Evolutionary conservation across 441 rosid genomes (phyloP).

Genomic region (Croton laevigatus): DNA sequence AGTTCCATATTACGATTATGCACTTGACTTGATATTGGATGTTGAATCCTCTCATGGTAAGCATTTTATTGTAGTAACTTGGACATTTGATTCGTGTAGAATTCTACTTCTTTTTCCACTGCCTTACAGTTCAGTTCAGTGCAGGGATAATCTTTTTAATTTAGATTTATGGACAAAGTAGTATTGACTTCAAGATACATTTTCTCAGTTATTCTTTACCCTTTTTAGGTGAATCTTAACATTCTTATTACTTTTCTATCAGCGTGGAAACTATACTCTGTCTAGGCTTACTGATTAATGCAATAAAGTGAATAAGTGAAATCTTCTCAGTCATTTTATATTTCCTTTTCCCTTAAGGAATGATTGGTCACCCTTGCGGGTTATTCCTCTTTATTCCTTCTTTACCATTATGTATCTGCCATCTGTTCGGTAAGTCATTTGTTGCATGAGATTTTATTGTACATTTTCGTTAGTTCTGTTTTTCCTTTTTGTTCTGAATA

Average conservation of each 20-base stretch:
- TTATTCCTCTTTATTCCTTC: background rate
- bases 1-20: conserved; percentile 90
- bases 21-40: conserved; percentile 84
- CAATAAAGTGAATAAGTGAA: background rate
- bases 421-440: background rate
- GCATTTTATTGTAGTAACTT: conserved; percentile 13
- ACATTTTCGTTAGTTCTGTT: background rate
- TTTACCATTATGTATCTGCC: background rate
- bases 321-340: background rate
- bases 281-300: background rate
- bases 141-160: background rate
- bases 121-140: background rate
- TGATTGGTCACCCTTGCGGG: background rate
- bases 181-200: no score
- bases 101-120: background rate
- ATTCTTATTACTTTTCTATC: background rate
- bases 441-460: background rate
- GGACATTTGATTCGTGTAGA: background rate
- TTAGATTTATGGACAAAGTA: background rate
- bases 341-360: background rate
- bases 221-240: background rate
- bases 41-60: conserved; percentile 91
- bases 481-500: no score
- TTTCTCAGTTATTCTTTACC: background rate
- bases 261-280: background rate